A percentile compares a stretch with the other conserved stretches of the same genome.
Evolutionary conservation across 495 filamentous ascomycete genomes (phyloP).

Genomic region (Aspergillus ostianus): DNA sequence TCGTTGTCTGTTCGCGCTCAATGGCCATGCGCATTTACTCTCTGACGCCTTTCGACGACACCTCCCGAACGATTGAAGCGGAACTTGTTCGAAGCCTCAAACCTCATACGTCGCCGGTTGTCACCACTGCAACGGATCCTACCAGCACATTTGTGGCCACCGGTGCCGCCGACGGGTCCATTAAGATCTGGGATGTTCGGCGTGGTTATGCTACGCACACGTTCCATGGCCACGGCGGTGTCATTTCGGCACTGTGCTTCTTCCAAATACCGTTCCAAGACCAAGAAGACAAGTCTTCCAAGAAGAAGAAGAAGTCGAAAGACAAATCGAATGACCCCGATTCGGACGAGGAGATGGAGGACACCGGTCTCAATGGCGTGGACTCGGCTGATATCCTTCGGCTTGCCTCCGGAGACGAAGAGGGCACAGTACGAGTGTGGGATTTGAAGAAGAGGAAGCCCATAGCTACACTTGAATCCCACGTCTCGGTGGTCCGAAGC

Average conservation of each 20-base stretch:
- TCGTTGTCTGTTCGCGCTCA: conserved; percentile 88
- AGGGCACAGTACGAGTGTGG: conserved; percentile 88
- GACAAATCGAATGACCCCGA: conserved; percentile 41
- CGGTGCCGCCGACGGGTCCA: conserved; percentile 83
- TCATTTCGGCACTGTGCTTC: conserved; percentile 88
- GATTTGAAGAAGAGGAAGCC: conserved; percentile 81
- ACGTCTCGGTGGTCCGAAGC: conserved; percentile 86
- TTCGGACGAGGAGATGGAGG: conserved; percentile 44
- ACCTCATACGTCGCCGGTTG: conserved; percentile 85
- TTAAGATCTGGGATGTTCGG: conserved; percentile 95
- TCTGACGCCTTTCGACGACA: conserved; percentile 57
- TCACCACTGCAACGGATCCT: conserved; percentile 76
- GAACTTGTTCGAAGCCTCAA: conserved; percentile 76
- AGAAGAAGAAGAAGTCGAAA: conserved; percentile 42
- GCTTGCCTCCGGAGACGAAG: conserved; percentile 87
- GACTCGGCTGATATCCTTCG: conserved; percentile 59
- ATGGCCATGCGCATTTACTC: conserved; percentile 90
- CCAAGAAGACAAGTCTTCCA: conserved; percentile 27
- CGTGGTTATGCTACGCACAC: conserved; percentile 93
- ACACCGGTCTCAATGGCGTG: conserved; percentile 37
- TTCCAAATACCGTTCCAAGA: conserved; percentile 63
- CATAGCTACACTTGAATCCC: conserved; percentile 77
- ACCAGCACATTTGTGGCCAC: conserved; percentile 90
- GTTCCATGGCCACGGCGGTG: conserved; percentile 84
- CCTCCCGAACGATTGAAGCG: conserved; percentile 53